phyloP scores from a whole-genome alignment of 1,284 basidiomycete genomes.

The Cutaneotrichosporon curvatum region DNA sequence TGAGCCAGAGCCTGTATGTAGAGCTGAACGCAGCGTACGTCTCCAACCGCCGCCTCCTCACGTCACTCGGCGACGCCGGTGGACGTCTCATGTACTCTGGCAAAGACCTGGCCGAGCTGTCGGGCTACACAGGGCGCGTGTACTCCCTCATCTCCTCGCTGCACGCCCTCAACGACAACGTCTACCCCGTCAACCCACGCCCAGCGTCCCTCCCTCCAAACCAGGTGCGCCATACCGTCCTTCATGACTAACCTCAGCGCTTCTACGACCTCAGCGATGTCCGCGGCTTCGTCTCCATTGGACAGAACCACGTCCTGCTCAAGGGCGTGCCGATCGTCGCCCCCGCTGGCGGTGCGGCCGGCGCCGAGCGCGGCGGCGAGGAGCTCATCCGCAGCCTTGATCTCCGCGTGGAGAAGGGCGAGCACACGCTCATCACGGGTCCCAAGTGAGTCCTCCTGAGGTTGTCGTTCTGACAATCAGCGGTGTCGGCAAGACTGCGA shows the following conservation, averaged over 20 bases:
- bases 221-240: conserved; percentile 19
- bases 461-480: conserved; percentile 46
- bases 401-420: conserved; percentile 64
- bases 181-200: conserved; percentile 36
- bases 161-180: conserved; percentile 57
- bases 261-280: conserved; percentile 50
- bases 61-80: conserved; percentile 91
- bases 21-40: conserved; percentile 65
- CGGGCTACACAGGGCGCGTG: conserved; percentile 81
- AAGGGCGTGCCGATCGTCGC: conserved; percentile 68
- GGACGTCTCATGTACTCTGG: conserved; percentile 61
- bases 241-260: conserved; percentile 32
- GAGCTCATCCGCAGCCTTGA: conserved; percentile 68
- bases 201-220: conserved; percentile 23
- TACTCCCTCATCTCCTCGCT: conserved; percentile 82
- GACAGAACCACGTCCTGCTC: conserved; percentile 52
- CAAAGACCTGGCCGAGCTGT: conserved; percentile 79
- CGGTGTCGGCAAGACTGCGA: conserved; percentile 87
- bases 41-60: conserved; percentile 82
- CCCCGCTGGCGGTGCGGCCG: conserved; percentile 52
- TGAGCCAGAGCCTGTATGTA: conserved; percentile 35
- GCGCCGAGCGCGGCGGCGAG: conserved; percentile 51
- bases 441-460: conserved; percentile 48
- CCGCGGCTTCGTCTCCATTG: conserved; percentile 44
- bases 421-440: conserved; percentile 91